A percentile compares a stretch with the other conserved stretches of the same genome.
Conservation (phyloP, 139 green algal species). For the Chlamydomonas incerta region DNA sequence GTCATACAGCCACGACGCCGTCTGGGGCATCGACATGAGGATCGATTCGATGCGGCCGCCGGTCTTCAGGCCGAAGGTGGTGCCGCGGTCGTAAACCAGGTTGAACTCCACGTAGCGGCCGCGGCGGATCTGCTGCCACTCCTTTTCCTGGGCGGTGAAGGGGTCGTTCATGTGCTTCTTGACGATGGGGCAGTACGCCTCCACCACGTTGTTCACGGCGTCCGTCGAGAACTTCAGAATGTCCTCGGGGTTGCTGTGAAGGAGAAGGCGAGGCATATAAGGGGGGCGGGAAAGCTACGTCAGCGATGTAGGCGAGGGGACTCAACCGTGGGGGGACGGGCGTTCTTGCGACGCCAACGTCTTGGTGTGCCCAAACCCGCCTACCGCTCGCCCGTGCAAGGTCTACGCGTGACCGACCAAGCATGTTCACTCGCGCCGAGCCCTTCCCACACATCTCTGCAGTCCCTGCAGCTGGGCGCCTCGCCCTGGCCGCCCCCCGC, state of each 20-base stretch:
- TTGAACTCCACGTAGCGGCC: conserved; percentile 99
- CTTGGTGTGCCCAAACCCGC: no score
- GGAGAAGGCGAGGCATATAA: no score
- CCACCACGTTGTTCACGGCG: conserved; percentile 75
- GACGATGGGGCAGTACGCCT: conserved; percentile 93
- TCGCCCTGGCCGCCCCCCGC: no score
- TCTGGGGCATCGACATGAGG: conserved; percentile 91
- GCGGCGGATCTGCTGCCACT: conserved; percentile 93
- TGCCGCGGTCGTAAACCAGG: conserved; percentile 97
- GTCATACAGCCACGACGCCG: conserved; percentile 90
- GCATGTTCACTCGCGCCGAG: no score
- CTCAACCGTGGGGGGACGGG: no score
- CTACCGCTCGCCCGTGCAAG: no score
- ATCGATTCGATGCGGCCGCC: conserved; percentile 98
- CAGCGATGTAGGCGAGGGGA: no score
- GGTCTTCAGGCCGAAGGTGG: conserved; percentile 98
- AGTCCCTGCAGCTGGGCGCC: no score
- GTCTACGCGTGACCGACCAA: no score
- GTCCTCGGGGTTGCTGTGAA: conserved; percentile 69
- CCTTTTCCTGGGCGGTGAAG: conserved; percentile 91
- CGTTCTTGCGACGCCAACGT: no score
- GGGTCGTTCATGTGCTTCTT: conserved; percentile 88
- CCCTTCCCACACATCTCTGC: no score
- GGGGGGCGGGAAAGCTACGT: no score
- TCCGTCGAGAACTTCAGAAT: conserved; percentile 89